Evolutionary conservation across 2,329 filamentous ascomycete genomes (phyloP), one percentile per base, ranked within the genome.

Genomic region (Fusarium hainanense): DNA sequence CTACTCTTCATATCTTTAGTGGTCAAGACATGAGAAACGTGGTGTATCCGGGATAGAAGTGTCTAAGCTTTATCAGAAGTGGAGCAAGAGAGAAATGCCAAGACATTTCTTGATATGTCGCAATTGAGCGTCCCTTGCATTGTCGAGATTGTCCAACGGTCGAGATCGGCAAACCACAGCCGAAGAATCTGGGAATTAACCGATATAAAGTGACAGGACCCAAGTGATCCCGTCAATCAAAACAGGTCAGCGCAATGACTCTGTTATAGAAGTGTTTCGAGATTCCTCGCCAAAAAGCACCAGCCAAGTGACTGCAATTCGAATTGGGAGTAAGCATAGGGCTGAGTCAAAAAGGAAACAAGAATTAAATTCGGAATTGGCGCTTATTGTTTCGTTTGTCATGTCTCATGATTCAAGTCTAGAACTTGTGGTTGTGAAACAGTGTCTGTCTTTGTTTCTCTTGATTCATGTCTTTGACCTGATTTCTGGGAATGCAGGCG

Each of bases 281-380:
- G 13, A 27, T 43, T 55, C n/a, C 20, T 16, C 20, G 32, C 21
- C 58, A 23, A 43, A 40, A 32, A 61, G 25, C 25, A 56, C 25
- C 57, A 55, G 28, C 40, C 56, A 51, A 28, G 20, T 42, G 27
- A 46, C 50, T 50, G 43, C 37, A 57, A 50, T 64, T 32, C 32
- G 18, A 18, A 18, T 42, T 16, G 18, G 4, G 34, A 16, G 34
- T 34, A 41, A 51, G 62, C 51, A 41, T 65, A 66, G 48, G 63
- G 63, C 63, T 66, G 63, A 65, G 32, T 28, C 18, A 27, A 27
- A n/a, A 9, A 23, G n/a, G 27, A 47, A 40, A 52, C 46, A 60
- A 48, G n/a, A 30, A 43, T 43, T 46, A 37, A 48, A 30, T 7
- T 21, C 7, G 32, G 21, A 57, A 54, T 54, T 66, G 42, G 21